Percentiles rank a stretch among this genome's conserved stretches.
Conservation (phyloP, 2,329 filamentous ascomycete species). For the Fusarium caatingaense region DNA sequence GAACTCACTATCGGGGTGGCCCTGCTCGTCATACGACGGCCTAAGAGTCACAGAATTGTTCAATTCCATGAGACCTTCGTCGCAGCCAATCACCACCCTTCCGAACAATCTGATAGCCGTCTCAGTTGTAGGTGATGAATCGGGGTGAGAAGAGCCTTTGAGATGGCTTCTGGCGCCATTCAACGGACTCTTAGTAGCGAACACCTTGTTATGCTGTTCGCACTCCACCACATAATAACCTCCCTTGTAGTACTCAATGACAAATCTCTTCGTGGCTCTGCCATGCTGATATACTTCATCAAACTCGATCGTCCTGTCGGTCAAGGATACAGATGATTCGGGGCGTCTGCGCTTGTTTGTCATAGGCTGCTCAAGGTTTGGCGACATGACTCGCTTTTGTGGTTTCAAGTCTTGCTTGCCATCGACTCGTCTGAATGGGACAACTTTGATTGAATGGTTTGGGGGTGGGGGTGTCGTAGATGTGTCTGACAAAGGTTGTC, state of each 20-base stretch:
- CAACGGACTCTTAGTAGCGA: not conserved
- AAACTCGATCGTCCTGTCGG: conserved; percentile 3
- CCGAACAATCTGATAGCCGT: conserved; percentile 2
- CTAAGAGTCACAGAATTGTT: conserved; percentile 4
- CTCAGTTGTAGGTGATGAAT: rapidly evolving
- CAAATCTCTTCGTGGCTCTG: not conserved
- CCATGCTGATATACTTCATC: conserved; percentile 19
- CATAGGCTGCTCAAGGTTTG: not conserved
- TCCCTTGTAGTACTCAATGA: not conserved
- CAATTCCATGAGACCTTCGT: rapidly evolving
- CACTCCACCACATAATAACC: conserved; percentile 29
- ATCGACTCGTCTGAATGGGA: not conserved
- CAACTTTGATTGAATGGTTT: not conserved
- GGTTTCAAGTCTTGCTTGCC: not conserved
- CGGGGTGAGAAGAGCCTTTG: not conserved
- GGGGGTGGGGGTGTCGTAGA: not conserved
- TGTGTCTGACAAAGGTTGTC: not conserved
- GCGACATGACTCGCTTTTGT: not conserved
- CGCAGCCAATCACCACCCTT: conserved; percentile 9
- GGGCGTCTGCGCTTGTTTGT: not conserved
- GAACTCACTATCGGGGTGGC: rapidly evolving
- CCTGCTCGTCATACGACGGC: not conserved
- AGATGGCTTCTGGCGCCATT: conserved; percentile 7
- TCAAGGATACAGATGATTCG: not conserved
- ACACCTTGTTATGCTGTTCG: not conserved